These are phyloP conservation scores for Suillus subluteus DNA, from an alignment of 768 basidiomycete genomes.

Conservation along the genomic window DNA sequence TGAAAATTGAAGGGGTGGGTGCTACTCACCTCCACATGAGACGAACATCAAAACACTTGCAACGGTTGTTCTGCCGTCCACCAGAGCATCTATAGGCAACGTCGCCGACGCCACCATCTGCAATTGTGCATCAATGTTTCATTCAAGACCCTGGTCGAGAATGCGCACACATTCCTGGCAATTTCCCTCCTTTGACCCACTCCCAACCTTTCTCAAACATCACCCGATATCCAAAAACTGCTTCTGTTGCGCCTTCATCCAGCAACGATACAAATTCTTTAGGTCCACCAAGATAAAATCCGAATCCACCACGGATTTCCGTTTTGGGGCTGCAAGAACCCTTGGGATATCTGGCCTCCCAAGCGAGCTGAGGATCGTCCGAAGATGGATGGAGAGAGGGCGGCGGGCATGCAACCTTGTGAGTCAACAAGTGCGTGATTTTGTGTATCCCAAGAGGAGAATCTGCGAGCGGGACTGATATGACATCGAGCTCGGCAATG, in stretches of 20 bases:
- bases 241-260: conserved; percentile 50
- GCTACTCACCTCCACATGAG: conserved; percentile 71
- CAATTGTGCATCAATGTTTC: not conserved
- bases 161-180: conserved; percentile 69
- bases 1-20: not conserved
- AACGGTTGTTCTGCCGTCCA: conserved; percentile 63
- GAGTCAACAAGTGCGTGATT: conserved; percentile 40
- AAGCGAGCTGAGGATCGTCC: conserved; percentile 39
- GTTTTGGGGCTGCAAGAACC: conserved; percentile 64
- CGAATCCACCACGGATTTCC: conserved; percentile 62
- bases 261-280: conserved; percentile 42
- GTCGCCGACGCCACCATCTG: conserved; percentile 61
- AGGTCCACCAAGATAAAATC: conserved; percentile 69
- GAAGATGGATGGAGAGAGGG: conserved; percentile 5
- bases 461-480: conserved; percentile 43
- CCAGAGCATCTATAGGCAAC: conserved; percentile 69
- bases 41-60: conserved; percentile 68
- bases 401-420: conserved; percentile 33
- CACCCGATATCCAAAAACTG: conserved; percentile 65
- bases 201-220: conserved; percentile 66
- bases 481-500: conserved; percentile 21
- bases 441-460: conserved; percentile 53
- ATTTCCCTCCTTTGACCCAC: conserved; percentile 76
- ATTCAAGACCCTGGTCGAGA: conserved; percentile 8
- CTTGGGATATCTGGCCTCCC: conserved; percentile 64